phyloP scores from a whole-genome alignment of 306 rosid genomes.

The Elaeagnus macrophylla region DNA sequence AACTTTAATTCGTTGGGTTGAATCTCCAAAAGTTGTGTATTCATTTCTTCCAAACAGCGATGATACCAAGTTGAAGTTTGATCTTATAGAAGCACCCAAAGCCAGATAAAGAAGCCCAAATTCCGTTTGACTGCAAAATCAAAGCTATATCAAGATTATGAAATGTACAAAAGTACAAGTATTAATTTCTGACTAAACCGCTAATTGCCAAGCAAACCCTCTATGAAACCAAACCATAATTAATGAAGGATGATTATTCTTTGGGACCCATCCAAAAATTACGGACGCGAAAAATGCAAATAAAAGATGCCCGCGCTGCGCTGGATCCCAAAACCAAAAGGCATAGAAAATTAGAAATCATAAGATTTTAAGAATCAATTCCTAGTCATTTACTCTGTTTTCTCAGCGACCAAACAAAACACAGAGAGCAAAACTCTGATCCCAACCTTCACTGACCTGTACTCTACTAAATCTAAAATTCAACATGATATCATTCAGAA shows the following conservation, averaged over 20 bases:
- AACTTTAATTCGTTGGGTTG: slow-evolving; percentile 78
- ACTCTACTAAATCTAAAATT: neutral
- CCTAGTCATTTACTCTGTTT: slow-evolving; percentile 15
- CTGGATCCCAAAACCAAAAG: slow-evolving; percentile 22
- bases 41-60: slow-evolving; percentile 39
- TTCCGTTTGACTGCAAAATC: neutral
- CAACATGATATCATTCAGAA: neutral
- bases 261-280: slow-evolving; percentile 14
- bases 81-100: slow-evolving; percentile 10
- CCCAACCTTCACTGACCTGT: neutral
- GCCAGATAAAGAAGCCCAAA: slow-evolving; percentile 14
- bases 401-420: slow-evolving; percentile 22
- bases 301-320: slow-evolving; percentile 12
- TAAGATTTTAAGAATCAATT: slow-evolving; percentile 7
- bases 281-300: slow-evolving; percentile 4
- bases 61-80: slow-evolving; percentile 16
- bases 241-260: neutral
- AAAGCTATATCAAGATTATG: too few species aligned
- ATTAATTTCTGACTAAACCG: neutral
- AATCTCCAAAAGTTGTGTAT: slow-evolving; percentile 49
- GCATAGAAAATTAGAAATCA: neutral
- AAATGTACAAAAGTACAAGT: too few species aligned
- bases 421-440: neutral
- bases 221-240: slow-evolving; percentile 12
- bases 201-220: slow-evolving; percentile 12